Percentiles rank a stretch among this genome's conserved stretches.
Evolutionary conservation across 2,329 filamentous ascomycete species (phyloP).

Genomic region (Colletotrichum chlorophyti): DNA sequence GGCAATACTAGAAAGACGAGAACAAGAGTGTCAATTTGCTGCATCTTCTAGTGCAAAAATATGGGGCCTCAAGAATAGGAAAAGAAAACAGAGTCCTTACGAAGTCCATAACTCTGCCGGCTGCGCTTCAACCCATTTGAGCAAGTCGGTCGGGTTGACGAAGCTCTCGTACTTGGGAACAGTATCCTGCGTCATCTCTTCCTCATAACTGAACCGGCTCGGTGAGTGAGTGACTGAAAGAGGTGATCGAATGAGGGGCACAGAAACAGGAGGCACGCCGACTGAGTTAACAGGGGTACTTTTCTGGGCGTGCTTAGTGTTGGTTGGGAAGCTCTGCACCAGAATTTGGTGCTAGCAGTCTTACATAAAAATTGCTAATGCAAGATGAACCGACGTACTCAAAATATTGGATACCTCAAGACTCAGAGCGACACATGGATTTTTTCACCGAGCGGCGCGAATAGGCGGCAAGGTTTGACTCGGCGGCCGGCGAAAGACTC

Average conservation of each 20-base stretch:
- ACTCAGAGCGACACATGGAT: conserved; percentile 17
- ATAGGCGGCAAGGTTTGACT: background rate
- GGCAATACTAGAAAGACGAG: conserved; percentile 36
- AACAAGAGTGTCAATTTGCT: background rate
- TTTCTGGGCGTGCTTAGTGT: conserved; percentile 11
- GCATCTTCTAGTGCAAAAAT: too few species aligned
- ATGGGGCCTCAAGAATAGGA: too few species aligned
- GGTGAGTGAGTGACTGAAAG: conserved; percentile 9
- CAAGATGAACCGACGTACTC: background rate
- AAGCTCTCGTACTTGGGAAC: conserved; percentile 31
- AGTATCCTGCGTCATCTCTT: conserved; percentile 26
- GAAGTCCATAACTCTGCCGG: conserved; percentile 39
- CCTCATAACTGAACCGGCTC: conserved; percentile 24
- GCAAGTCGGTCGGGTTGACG: conserved; percentile 43
- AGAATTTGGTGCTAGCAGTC: background rate
- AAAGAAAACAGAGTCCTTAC: conserved; percentile 37
- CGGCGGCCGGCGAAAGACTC: conserved; percentile 16
- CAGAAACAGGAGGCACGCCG: background rate
- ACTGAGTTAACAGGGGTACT: background rate
- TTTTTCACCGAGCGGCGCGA: conserved; percentile 14
- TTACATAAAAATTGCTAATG: conserved; percentile 18
- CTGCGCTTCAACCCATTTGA: conserved; percentile 52
- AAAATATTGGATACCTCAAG: background rate
- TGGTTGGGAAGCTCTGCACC: conserved; percentile 4
- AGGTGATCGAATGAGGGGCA: conserved; percentile 26